Conservation (phyloP, 228 moss, liverwort and hornwort genomes). For the Sphagnum magellanicum region DNA sequence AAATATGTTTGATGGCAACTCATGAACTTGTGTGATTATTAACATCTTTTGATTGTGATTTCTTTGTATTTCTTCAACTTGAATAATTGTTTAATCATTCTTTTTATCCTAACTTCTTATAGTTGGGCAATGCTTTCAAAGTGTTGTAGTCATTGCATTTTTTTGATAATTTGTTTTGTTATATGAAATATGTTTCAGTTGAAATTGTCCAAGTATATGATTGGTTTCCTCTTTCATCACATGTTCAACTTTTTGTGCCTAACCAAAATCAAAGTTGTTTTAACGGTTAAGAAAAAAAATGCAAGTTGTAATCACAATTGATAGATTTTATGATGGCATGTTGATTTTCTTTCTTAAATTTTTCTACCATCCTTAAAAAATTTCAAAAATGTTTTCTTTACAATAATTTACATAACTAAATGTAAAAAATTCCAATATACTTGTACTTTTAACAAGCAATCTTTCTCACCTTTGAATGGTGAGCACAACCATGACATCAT, state of each 20-base stretch:
- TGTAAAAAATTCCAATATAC: conserved; percentile 2
- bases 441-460: neutral
- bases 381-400: conserved; percentile 9
- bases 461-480: neutral
- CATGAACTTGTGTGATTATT: neutral
- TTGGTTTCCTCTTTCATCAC: no score
- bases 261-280: no score
- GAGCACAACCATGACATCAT: neutral
- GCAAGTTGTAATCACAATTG: conserved; percentile 1
- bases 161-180: no score
- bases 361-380: conserved; percentile 2
- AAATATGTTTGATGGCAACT: neutral
- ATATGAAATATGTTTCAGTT: no score
- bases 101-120: no score
- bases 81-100: no score
- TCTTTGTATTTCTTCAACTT: neutral
- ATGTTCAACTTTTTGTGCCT: no score
- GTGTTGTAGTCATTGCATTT: no score
- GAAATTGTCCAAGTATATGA: neutral
- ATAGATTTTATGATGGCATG: neutral
- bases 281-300: no score
- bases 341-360: conserved; percentile 6
- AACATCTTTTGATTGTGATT: neutral
- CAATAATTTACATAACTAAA: neutral
- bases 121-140: no score